Base-by-base conservation (phyloP, 257 asterid genomes). In the Scutellaria baicalensis region DNA sequence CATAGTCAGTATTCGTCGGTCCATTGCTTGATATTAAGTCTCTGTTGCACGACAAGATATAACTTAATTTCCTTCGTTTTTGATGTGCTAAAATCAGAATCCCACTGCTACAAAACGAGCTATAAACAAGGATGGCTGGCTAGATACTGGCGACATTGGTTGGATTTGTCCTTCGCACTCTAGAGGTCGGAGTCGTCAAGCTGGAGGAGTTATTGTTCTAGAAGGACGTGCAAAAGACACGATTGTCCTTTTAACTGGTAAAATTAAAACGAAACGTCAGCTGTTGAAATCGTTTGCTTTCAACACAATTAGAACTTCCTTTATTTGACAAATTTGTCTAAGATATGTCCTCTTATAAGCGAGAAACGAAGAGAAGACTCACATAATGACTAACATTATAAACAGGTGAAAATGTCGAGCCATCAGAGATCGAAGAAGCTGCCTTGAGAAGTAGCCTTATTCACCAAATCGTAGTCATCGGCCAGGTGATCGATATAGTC, bases 211-310 rank as follows among this genome's bases (percentile, higher is more conserved):
- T 35, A 72, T 93, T 79, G 93, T 91, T 73, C 96, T 93, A 36
- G 96, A 91, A 84, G 98, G 98, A 27, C 97, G 98, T 35, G 92
- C 96, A 17, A 93, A 93, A 78, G 97, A 93, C 78, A 93, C 97
- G 27, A 93, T 91, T 59, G 97, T 93, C 64, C 97, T 93, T 57
- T 83, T 79, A n/a, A 85, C 96, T n/a, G 98, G 98, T 92, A 68
- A 61, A 65, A 49, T 13, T 44, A 40, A 6, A 47, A 38, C 48
- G 42, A 6, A 47, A 38, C 48, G 42, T 59, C 64, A 42, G 35
- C 9, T 52, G 61, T 33, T 10, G 52, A 50, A n/a, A 57, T 33
- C 48, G 12, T 64, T 43, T 52, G 13, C 48, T 71, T 58, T 54
- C 69, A 12, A 9, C 11, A 1, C 9, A 55, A n/a, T 23, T 23